Evolutionary conservation across 495 filamentous ascomycete genomes (phyloP).

Genomic region (Terfezia boudieri): DNA sequence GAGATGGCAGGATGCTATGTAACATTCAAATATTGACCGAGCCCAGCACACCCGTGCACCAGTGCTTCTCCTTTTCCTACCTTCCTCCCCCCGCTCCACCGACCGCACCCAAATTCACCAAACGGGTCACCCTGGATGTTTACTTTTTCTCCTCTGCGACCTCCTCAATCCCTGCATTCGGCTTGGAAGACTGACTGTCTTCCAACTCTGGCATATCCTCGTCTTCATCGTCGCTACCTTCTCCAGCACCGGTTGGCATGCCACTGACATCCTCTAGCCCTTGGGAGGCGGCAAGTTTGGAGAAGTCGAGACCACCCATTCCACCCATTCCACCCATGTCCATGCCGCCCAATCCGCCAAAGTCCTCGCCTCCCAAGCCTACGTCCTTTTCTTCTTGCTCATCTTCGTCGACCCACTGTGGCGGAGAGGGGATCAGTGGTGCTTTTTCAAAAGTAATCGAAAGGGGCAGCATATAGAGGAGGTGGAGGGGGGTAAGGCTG

Average conservation of each 20-base stretch:
- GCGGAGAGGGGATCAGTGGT: background rate
- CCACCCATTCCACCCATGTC: constrained; percentile 19
- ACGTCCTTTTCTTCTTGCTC: constrained; percentile 89
- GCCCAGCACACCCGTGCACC: no score
- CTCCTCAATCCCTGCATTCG: constrained; percentile 7
- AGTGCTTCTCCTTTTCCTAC: no score
- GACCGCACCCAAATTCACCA: no score
- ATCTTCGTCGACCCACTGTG: constrained; percentile 94
- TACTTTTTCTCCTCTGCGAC: background rate
- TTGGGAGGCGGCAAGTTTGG: constrained; percentile 54
- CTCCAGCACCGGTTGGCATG: constrained; percentile 23
- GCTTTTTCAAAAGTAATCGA: background rate
- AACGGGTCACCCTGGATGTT: no score
- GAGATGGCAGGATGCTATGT: no score
- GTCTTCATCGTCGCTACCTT: constrained; percentile 43
- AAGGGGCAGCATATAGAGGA: constrained; percentile 9
- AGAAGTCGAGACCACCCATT: constrained; percentile 62
- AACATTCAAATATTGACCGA: no score
- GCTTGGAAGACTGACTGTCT: constrained; percentile 1
- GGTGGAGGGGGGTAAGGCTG: background rate
- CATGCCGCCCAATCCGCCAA: constrained; percentile 45
- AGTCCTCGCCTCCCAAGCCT: constrained; percentile 4
- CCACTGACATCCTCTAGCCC: constrained; percentile 29
- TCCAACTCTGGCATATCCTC: constrained; percentile 19
- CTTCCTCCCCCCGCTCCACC: no score